phyloP scores from a whole-genome alignment of 2,329 filamentous ascomycete species.

The Fusarium marasasianum region DNA sequence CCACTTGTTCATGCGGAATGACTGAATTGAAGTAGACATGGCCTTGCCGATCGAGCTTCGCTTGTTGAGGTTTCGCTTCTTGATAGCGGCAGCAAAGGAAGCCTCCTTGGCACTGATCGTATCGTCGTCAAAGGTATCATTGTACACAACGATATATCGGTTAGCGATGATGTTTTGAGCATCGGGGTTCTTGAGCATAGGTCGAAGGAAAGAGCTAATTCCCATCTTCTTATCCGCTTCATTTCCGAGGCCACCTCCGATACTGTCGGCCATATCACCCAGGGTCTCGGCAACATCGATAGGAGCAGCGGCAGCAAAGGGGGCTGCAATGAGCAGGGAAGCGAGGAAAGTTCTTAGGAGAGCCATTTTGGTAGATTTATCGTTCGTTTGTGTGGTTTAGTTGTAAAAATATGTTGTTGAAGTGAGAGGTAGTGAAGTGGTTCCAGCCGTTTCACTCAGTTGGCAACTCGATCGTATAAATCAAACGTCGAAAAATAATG shows the following conservation, averaged over 20 bases:
- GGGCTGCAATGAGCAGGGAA: constrained; percentile 38
- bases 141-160: constrained; percentile 73
- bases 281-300: constrained; percentile 23
- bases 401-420: constrained; percentile 21
- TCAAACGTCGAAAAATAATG: constrained; percentile 21
- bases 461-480: constrained; percentile 35
- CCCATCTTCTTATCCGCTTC: constrained; percentile 30
- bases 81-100: constrained; percentile 58
- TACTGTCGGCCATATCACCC: constrained; percentile 28
- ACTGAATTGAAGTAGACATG: constrained; percentile 58
- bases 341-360: constrained; percentile 39
- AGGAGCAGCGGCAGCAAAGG: constrained; percentile 44
- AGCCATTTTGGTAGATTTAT: constrained; percentile 40
- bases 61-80: constrained; percentile 67
- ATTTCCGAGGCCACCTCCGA: constrained; percentile 15
- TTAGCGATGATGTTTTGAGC: constrained; percentile 61
- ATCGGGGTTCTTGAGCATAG: constrained; percentile 59
- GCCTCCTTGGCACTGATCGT: constrained; percentile 61
- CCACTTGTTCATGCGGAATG: constrained; percentile 60
- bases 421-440: constrained; percentile 41
- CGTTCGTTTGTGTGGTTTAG: constrained; percentile 24
- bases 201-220: constrained; percentile 46
- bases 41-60: constrained; percentile 57
- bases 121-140: constrained; percentile 59
- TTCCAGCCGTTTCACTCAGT: constrained; percentile 44